A percentile compares a stretch with the other conserved stretches of the same genome.
These are phyloP conservation scores for Fusarium sp. DNA, from an alignment of 2,329 filamentous ascomycete species.

Conservation along the genomic window DNA sequence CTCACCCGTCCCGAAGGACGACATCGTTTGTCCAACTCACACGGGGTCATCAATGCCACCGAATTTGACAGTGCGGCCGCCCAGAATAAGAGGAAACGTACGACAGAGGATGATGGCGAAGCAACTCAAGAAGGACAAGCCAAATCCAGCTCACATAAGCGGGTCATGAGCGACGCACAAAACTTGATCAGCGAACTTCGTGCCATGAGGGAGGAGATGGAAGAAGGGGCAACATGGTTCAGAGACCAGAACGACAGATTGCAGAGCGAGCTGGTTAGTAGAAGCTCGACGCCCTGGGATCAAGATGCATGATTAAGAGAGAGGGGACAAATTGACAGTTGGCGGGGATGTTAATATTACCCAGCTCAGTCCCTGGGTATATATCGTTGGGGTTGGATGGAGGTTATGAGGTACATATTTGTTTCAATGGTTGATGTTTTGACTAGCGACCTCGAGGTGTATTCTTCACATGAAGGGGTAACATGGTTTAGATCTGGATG, in stretches of 20 bases:
- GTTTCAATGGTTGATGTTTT: conserved; percentile 33
- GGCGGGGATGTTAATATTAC: conserved; percentile 16
- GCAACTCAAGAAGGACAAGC: conserved; percentile 18
- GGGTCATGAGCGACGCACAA: conserved; percentile 61
- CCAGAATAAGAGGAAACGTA: conserved; percentile 55
- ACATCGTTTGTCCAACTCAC: conserved; percentile 45
- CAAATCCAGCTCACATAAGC: conserved; percentile 54
- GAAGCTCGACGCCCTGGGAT: conserved; percentile 55
- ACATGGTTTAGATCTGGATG: conserved; percentile 30
- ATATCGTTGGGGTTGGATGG: conserved; percentile 48
- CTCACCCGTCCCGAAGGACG: conserved; percentile 34
- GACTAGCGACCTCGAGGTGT: conserved; percentile 34
- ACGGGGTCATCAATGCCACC: conserved; percentile 22
- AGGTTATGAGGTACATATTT: conserved; percentile 19
- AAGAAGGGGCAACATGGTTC: conserved; percentile 64
- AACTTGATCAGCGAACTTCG: conserved; percentile 59
- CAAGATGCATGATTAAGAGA: conserved; percentile 47
- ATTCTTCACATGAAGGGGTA: conserved; percentile 18
- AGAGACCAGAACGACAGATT: conserved; percentile 61
- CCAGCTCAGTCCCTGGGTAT: conserved; percentile 31
- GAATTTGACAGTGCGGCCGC: conserved; percentile 32
- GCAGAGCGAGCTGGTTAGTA: conserved; percentile 55
- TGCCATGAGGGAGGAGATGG: conserved; percentile 61
- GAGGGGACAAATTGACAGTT: conserved; percentile 4
- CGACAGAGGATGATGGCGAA: conserved; percentile 47